A percentile compares a stretch with the other conserved stretches of the same genome.
phyloP scores from a whole-genome alignment of 768 basidiomycete genomes.

The Grammothele lineata region DNA sequence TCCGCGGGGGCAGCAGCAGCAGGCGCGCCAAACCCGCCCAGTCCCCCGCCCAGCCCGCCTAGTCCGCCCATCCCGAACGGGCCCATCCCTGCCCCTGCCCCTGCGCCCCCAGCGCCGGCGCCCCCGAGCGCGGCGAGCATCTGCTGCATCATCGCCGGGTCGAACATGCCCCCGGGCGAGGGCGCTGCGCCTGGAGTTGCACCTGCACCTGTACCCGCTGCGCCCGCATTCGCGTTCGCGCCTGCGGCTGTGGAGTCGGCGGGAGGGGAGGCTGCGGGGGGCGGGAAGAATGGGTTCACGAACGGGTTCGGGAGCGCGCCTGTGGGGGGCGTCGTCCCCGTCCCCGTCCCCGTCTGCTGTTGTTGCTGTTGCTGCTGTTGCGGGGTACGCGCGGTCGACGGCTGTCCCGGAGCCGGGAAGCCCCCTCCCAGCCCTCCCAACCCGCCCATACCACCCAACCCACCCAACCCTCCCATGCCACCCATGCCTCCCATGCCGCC shows the following conservation, averaged over 20 bases:
- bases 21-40: constrained; percentile 25
- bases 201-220: constrained; percentile 20
- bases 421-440: constrained; percentile 16
- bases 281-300: constrained; percentile 19
- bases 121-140: constrained; percentile 30
- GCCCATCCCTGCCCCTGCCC: constrained; percentile 16
- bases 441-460: constrained; percentile 19
- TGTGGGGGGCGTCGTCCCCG: neutral
- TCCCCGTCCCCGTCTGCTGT: constrained; percentile 5
- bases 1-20: constrained; percentile 55
- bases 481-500: constrained; percentile 21
- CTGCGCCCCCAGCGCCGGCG: constrained; percentile 24
- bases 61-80: constrained; percentile 19
- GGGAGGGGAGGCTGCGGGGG: constrained; percentile 5
- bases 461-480: constrained; percentile 20
- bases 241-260: constrained; percentile 4
- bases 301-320: neutral
- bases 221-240: constrained; percentile 16
- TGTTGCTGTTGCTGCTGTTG: constrained; percentile 11
- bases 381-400: constrained; percentile 27
- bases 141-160: constrained; percentile 44
- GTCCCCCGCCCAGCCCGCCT: constrained; percentile 13
- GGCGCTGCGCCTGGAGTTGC: constrained; percentile 11
- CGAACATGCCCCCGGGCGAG: constrained; percentile 25
- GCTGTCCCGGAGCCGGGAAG: constrained; percentile 63